Evolutionary conservation across 768 basidiomycete species (phyloP), one percentile per base, ranked within the genome.

Genomic region (Naganishia onofrii): DNA sequence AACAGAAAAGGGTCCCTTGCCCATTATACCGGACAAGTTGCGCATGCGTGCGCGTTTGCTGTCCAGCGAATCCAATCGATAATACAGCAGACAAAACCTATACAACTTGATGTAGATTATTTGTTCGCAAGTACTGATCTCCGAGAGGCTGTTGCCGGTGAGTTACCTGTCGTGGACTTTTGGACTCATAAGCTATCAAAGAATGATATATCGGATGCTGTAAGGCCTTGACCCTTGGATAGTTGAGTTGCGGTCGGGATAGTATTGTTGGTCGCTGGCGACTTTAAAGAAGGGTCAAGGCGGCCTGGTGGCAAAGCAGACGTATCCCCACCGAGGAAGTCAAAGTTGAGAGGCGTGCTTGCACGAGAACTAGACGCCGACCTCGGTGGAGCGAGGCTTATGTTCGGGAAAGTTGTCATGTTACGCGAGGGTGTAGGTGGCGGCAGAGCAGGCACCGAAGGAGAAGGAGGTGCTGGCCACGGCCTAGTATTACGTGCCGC

Each of bases 401-500:
- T 6, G 29, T 32, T 3, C 17, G 36, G 12, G 63, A 48, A 42
- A 44, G 31, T 21, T 23, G 57, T 23, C 34, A 1, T n/a, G 36
- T 69, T 51, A 17, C 48, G 19, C 4, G 44, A 13, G 23, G 52
- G 23, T 38, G 58, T 46, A 23, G 60, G 60, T 17, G 64, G 64
- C 36, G 70, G 36, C 23, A 70, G 23, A 34, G 66, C 66, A 42
- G 54, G 55, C 15, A 56, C 31, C 9, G 42, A 23, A 13, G 70
- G 70, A 0, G 70, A 68, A n/a, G 57, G 42, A 1, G 70, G 57
- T n/a, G 70, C 70, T n/a, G 70, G 70, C 70, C 70, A 71, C 21
- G 44, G 52, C 15, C 57, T 66, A 17, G 28, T 31, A 26, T 54
- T 19, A 10, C 58, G 26, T 0, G 70, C 66, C 3, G 70, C 70